Evolutionary conservation across 2,329 filamentous ascomycete species (phyloP).

Genomic region (Nakataea oryzae): DNA sequence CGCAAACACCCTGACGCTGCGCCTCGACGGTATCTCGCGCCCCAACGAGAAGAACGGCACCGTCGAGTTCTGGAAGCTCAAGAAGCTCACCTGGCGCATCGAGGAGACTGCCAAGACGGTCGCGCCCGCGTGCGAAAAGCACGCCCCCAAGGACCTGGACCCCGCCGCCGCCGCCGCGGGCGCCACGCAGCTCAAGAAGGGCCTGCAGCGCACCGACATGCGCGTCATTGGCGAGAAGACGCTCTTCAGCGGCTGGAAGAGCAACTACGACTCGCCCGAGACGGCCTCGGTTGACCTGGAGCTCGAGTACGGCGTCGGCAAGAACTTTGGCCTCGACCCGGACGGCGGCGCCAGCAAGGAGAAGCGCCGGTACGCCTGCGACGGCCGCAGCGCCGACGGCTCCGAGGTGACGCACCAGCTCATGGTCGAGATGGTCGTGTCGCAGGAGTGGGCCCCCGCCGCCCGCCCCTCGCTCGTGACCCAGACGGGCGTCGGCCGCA

Average conservation of each 20-base stretch:
- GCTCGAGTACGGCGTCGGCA: slow-evolving; percentile 61
- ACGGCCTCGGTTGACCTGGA: slow-evolving; percentile 65
- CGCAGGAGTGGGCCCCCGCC: slow-evolving; percentile 75
- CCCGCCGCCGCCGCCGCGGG: slow-evolving; percentile 27
- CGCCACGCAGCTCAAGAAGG: slow-evolving; percentile 41
- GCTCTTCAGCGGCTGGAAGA: slow-evolving; percentile 85
- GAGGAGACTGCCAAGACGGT: slow-evolving; percentile 77
- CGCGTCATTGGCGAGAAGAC: slow-evolving; percentile 73
- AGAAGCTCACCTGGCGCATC: slow-evolving; percentile 86
- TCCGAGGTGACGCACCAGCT: slow-evolving; percentile 76
- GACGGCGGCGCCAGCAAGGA: not conserved
- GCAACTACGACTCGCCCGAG: slow-evolving; percentile 36
- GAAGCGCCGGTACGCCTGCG: slow-evolving; percentile 55
- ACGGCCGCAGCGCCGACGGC: slow-evolving; percentile 63
- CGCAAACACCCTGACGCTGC: slow-evolving; percentile 67
- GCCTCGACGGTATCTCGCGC: slow-evolving; percentile 75
- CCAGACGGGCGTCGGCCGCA: slow-evolving; percentile 81
- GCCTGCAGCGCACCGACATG: slow-evolving; percentile 61
- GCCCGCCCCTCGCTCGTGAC: slow-evolving; percentile 59
- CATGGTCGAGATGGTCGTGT: slow-evolving; percentile 86
- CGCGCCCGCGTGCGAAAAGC: slow-evolving; percentile 70
- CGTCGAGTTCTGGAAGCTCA: slow-evolving; percentile 73
- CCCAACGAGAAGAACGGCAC: slow-evolving; percentile 58
- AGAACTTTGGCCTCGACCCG: slow-evolving; percentile 11
- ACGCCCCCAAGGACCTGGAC: slow-evolving; percentile 40